Evolutionary conservation across 441 rosid species (phyloP), one percentile per base, ranked within the genome.

Genomic region (Aleurites moluccanus): DNA sequence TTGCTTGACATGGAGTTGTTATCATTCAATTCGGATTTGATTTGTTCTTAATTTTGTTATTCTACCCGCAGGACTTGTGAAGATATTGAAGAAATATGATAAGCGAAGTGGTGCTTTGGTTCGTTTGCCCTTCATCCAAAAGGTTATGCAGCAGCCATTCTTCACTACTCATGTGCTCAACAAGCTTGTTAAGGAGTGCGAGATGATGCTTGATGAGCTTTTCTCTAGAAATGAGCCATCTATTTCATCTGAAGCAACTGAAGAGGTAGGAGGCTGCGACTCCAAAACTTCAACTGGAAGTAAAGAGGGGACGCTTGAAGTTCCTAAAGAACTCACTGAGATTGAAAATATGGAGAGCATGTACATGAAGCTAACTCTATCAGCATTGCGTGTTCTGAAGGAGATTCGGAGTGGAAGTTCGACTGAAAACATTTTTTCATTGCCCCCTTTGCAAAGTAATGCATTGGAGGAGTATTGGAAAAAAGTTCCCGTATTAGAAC

Each of bases 31-130:
- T 6, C 52, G 2, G 63, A 25, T 20, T 62, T 25, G 42, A 33
- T 1, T 14, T 52, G 57, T 61, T 23, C 21, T 1, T 25, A 4
- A 38, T n/a, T 5, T 50, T 21, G 52, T 21, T 44, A 6, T 61
- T 33, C 21, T 42, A 23, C 40, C 4, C 9, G 60, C 88, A 94
- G 98, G 98, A 70, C 68, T 92, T 80, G 98, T 85, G 61, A 94
- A 94, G 83, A 91, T 92, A 77, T 86, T 91, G 14, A 94, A 92
- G 86, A 94, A 92, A 83, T 90, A 89, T 8, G 98, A 91, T 81
- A 94, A 92, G 82, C 80, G 97, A 80, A 94, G 93, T 0, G 98
- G 97, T 4, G 87, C 90, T 56, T 75, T 91, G 56, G 88, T 88
- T 64, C 87, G 94, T 27, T 70, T 88, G 78, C 97, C 96, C 11